Percentiles rank a stretch among this genome's conserved stretches.
Evolutionary conservation across 352 stramenopile genomes (phyloP).

Genomic region (Globisporangium heterothallicum): DNA sequence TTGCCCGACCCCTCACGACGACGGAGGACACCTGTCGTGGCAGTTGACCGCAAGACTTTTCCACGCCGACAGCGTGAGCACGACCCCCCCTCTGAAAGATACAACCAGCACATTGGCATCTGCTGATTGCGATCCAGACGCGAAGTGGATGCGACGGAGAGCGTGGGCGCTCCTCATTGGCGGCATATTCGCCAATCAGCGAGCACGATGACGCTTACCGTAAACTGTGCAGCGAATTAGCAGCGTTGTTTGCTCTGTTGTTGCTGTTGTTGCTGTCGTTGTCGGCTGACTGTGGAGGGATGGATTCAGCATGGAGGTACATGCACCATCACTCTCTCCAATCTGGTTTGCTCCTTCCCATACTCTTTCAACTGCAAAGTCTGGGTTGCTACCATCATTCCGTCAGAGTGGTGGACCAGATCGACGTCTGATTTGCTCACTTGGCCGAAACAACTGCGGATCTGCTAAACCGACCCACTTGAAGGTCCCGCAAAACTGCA

Average conservation of each 20-base stretch:
- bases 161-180: slow-evolving; percentile 12
- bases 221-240: slow-evolving; percentile 1
- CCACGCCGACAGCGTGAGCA: neutral
- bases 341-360: neutral
- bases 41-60: neutral
- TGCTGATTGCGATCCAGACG: slow-evolving; percentile 1
- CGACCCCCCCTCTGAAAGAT: slow-evolving; percentile 7
- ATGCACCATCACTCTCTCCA: slow-evolving; percentile 1
- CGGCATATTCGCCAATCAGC: slow-evolving; percentile 3
- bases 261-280: too few species aligned
- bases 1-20: neutral
- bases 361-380: neutral
- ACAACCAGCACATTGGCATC: too few species aligned
- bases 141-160: neutral
- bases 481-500: too few species aligned
- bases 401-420: neutral
- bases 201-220: neutral
- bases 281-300: neutral
- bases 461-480: too few species aligned
- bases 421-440: neutral
- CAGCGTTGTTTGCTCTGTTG: neutral
- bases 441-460: neutral
- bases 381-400: neutral
- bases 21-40: neutral
- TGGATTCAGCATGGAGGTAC: slow-evolving; percentile 1